Conservation (phyloP, 2,329 filamentous ascomycete species). For the Fusarium nurragi region DNA sequence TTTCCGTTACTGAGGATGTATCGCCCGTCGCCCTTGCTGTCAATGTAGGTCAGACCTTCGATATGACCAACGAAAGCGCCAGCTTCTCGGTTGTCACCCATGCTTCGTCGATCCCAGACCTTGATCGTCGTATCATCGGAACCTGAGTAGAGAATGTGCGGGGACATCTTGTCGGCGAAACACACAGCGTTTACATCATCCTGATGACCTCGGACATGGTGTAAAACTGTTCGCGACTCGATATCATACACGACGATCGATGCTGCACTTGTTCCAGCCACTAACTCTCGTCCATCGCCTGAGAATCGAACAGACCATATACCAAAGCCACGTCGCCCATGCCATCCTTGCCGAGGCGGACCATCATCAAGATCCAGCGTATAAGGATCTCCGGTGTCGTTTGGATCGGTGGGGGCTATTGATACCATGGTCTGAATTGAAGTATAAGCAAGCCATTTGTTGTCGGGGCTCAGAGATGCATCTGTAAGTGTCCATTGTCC, state of each 20-base stretch:
- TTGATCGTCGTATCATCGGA: conserved; percentile 95
- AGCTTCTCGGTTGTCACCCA: conserved; percentile 80
- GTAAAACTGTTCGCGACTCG: conserved; percentile 77
- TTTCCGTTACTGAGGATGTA: conserved; percentile 96
- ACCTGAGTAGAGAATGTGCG: conserved; percentile 94
- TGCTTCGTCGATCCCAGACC: conserved; percentile 94
- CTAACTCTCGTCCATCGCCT: conserved; percentile 88
- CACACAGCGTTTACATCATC: conserved; percentile 97
- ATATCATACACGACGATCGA: conserved; percentile 93
- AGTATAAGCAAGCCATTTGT: conserved; percentile 89
- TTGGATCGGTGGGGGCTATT: conserved; percentile 86
- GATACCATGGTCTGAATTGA: conserved; percentile 87
- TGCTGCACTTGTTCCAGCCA: conserved; percentile 83
- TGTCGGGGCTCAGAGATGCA: conserved; percentile 89
- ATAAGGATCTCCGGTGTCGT: conserved; percentile 81
- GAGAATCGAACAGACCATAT: conserved; percentile 95
- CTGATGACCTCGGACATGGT: conserved; percentile 79
- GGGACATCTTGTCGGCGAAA: conserved; percentile 87
- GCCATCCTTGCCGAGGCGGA: conserved; percentile 42
- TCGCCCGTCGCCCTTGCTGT: conserved; percentile 74
- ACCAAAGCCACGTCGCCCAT: conserved; percentile 56
- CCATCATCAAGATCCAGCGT: conserved; percentile 71
- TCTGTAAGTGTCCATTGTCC: conserved; percentile 98
- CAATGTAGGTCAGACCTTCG: conserved; percentile 74
- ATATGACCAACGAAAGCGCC: conserved; percentile 74